Evolutionary conservation across 257 asterid genomes (phyloP).

Genomic region (Solanum pennellii): DNA sequence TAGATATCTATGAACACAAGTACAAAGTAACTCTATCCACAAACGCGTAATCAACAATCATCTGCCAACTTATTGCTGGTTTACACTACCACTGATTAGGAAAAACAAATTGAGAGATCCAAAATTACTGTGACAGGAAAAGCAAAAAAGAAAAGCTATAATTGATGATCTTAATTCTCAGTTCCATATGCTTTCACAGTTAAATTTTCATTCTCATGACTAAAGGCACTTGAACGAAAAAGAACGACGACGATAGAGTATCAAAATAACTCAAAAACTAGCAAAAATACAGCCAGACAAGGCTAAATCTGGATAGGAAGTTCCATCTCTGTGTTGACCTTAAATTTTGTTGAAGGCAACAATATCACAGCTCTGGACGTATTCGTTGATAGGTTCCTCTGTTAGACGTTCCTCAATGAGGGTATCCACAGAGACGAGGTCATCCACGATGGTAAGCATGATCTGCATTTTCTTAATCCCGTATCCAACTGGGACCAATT

Average conservation of each 20-base stretch:
- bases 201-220: neutral
- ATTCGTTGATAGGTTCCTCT: conserved; percentile 31
- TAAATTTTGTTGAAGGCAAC: conserved; percentile 51
- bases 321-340: neutral
- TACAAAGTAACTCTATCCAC: neutral
- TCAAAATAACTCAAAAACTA: neutral
- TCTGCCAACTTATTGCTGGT: neutral
- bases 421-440: conserved; percentile 69
- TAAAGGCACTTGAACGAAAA: neutral
- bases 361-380: conserved; percentile 43
- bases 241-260: neutral
- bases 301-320: neutral
- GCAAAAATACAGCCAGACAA: conserved; percentile 13
- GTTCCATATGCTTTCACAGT: neutral
- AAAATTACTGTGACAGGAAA: neutral
- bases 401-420: conserved; percentile 38
- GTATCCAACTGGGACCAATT: conserved; percentile 73
- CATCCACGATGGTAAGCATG: conserved; percentile 77
- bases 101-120: neutral
- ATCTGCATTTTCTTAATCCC: conserved; percentile 87
- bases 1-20: neutral
- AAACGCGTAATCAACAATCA: neutral
- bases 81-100: neutral
- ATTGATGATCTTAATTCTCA: neutral
- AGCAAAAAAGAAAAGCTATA: neutral